Evolutionary conservation across 164 flowering plant genomes (phyloP).

Genomic region (Akebia trifoliata): DNA sequence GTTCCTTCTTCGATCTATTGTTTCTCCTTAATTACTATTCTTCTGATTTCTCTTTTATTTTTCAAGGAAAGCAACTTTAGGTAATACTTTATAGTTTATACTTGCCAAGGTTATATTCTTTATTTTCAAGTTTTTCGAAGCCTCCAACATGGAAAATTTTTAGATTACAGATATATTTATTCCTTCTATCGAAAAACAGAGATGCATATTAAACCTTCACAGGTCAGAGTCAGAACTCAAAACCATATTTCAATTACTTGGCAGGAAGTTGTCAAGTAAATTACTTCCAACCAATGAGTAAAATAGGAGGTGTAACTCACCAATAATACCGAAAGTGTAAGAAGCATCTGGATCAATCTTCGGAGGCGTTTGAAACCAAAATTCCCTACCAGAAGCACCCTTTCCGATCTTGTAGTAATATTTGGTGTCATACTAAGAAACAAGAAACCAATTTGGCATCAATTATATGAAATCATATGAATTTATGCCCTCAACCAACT

Average conservation of each 20-base stretch:
- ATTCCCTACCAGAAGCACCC: constrained; percentile 62
- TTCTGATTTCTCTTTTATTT: no score
- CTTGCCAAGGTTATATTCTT: no score
- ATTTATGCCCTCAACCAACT: not conserved
- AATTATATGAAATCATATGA: not conserved
- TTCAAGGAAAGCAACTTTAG: no score
- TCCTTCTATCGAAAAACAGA: no score
- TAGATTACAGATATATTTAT: no score
- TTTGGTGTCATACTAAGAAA: constrained; percentile 63
- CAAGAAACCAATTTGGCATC: constrained; percentile 14
- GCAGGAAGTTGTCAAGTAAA: not conserved
- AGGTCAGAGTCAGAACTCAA: no score
- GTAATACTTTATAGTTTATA: no score
- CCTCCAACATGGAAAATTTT: no score
- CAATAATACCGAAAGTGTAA: constrained; percentile 89
- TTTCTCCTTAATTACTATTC: no score
- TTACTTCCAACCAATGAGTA: not conserved
- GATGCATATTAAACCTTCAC: no score
- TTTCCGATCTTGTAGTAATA: constrained; percentile 83
- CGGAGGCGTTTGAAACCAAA: constrained; percentile 93
- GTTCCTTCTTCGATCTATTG: no score
- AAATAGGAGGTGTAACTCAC: constrained; percentile 34
- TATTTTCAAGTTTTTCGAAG: no score
- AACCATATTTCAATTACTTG: not conserved
- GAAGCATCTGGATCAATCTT: constrained; percentile 62